Conservation (phyloP, 768 basidiomycete genomes). For the Dacryopinax primogenitus region DNA sequence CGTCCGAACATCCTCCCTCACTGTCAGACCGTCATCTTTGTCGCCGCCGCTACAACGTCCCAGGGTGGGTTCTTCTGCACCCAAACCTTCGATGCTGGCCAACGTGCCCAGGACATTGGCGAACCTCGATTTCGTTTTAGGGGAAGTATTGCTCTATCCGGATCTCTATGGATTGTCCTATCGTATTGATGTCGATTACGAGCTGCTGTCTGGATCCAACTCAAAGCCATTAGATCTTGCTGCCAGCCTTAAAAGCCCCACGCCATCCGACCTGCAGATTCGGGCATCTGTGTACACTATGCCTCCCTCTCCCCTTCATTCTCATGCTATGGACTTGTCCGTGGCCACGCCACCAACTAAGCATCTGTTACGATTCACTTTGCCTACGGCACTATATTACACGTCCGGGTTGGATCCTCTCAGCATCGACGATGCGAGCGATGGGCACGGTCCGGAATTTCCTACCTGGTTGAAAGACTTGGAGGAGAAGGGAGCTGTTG, state of each 20-base stretch:
- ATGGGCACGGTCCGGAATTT: conserved; percentile 29
- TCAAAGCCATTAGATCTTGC: neutral
- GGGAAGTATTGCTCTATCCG: neutral
- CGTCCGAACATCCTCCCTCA: conserved; percentile 17
- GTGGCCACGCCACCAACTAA: conserved; percentile 42
- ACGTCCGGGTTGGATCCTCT: conserved; percentile 70
- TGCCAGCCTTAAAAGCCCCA: neutral
- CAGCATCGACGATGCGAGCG: conserved; percentile 44
- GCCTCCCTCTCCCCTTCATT: conserved; percentile 58
- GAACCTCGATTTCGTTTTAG: neutral
- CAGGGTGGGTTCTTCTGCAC: neutral
- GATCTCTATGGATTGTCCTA: conserved; percentile 1
- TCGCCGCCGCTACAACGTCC: neutral
- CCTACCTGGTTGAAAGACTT: conserved; percentile 63
- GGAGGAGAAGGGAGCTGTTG: conserved; percentile 40
- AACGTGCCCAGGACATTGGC: neutral
- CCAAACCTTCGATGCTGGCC: neutral
- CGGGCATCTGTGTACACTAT: conserved; percentile 54
- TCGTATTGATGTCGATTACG: neutral
- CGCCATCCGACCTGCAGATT: conserved; percentile 22
- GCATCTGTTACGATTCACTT: conserved; percentile 60
- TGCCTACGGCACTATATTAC: conserved; percentile 75
- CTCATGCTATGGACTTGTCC: conserved; percentile 38
- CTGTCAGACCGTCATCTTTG: conserved; percentile 13
- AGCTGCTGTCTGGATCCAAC: neutral